These are phyloP conservation scores for Saccharata proteae DNA, from an alignment of 2,329 filamentous ascomycete genomes.

Conservation along the genomic window DNA sequence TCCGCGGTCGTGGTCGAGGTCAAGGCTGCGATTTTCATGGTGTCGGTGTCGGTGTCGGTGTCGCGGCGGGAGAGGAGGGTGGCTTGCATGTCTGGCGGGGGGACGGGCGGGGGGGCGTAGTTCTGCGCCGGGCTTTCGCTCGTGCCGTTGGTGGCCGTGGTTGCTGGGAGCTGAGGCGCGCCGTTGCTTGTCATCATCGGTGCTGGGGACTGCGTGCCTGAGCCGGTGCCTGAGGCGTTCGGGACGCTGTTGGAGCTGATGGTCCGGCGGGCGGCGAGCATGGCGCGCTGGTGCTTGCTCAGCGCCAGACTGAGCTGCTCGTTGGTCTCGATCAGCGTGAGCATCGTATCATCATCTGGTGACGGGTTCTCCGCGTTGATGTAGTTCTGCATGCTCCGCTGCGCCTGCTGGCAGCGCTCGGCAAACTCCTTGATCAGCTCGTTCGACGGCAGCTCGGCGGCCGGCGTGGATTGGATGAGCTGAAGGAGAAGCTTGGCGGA, in stretches of 20 bases:
- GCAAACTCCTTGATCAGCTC: conserved; percentile 91
- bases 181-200: conserved; percentile 7
- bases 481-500: conserved; percentile 88
- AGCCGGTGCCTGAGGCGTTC: conserved; percentile 1
- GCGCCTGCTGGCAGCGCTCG: conserved; percentile 71
- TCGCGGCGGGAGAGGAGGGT: conserved; percentile 1
- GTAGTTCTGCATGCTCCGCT: conserved; percentile 71
- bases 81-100: conserved; percentile 2
- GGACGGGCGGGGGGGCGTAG: conserved; percentile 2
- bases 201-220: conserved; percentile 7
- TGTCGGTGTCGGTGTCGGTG: background rate
- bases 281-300: conserved; percentile 71
- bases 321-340: conserved; percentile 86
- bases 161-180: background rate
- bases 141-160: background rate
- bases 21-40: background rate
- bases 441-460: conserved; percentile 62
- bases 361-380: conserved; percentile 56
- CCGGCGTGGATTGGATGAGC: conserved; percentile 74
- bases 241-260: conserved; percentile 7
- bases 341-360: conserved; percentile 88
- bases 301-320: conserved; percentile 76
- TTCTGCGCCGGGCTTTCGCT: background rate
- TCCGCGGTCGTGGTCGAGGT: background rate
- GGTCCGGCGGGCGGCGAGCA: conserved; percentile 46